These are phyloP conservation scores for Glaciozyma antarctica DNA, from an alignment of 768 basidiomycete genomes.

Conservation along the genomic window DNA sequence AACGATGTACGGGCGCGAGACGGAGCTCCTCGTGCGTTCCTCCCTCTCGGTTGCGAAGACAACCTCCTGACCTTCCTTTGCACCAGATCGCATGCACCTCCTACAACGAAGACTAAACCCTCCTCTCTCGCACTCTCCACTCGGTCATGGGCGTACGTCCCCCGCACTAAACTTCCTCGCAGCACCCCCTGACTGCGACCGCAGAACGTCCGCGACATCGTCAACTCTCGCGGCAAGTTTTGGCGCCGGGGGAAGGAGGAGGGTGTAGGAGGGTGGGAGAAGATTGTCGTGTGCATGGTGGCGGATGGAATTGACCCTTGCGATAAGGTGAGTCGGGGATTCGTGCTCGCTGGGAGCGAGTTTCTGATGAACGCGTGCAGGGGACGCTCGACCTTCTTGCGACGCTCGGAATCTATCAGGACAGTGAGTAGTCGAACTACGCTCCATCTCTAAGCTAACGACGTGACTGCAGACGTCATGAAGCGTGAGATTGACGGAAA, in stretches of 20 bases:
- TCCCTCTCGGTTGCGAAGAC: neutral
- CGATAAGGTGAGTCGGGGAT: conserved; percentile 52
- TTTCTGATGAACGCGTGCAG: neutral
- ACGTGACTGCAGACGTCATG: conserved; percentile 24
- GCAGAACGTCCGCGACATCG: conserved; percentile 86
- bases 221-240: conserved; percentile 68
- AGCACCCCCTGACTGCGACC: neutral
- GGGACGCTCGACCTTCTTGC: conserved; percentile 32
- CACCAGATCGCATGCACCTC: neutral
- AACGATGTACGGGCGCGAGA: conserved; percentile 74
- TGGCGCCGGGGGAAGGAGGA: conserved; percentile 29
- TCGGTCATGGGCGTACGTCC: conserved; percentile 62
- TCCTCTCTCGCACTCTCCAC: conserved; percentile 73
- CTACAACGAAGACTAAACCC: conserved; percentile 77
- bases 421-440: neutral
- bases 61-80: too few species aligned
- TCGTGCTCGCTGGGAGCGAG: neutral
- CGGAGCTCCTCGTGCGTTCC: conserved; percentile 74
- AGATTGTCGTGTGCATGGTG: conserved; percentile 52
- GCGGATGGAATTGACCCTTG: conserved; percentile 85
- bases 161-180: neutral
- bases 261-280: conserved; percentile 54
- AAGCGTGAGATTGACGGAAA: conserved; percentile 28
- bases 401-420: conserved; percentile 42
- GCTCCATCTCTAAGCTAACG: neutral